A percentile compares a stretch with the other conserved stretches of the same genome.
phyloP scores from a whole-genome alignment of 768 basidiomycete genomes.

The Lactarius hengduanensis region DNA sequence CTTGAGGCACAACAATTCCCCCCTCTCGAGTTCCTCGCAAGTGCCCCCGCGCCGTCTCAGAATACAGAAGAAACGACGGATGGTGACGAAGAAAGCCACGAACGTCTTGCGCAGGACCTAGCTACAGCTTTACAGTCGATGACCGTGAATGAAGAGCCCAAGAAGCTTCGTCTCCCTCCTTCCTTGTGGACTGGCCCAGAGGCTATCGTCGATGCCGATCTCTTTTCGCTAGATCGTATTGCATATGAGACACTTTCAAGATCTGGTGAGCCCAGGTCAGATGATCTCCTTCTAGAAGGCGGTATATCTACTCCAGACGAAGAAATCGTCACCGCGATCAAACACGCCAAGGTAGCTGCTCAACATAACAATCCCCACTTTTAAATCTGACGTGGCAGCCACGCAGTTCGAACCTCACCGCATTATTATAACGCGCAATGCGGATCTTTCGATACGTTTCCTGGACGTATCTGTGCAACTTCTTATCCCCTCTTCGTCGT shows the following conservation, averaged over 20 bases:
- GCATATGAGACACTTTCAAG: conserved; percentile 44
- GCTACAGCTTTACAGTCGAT: conserved; percentile 43
- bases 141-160: conserved; percentile 41
- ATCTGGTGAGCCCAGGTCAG: conserved; percentile 26
- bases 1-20: conserved; percentile 72
- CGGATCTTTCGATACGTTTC: conserved; percentile 65
- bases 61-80: neutral
- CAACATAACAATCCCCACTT: neutral
- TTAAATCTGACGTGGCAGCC: neutral
- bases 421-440: conserved; percentile 61
- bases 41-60: neutral
- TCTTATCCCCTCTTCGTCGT: conserved; percentile 45
- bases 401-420: conserved; percentile 59
- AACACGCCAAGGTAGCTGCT: conserved; percentile 52
- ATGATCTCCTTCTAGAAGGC: conserved; percentile 41
- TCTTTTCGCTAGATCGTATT: conserved; percentile 50
- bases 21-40: conserved; percentile 44
- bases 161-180: conserved; percentile 38
- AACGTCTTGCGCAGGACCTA: conserved; percentile 40
- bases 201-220: conserved; percentile 43
- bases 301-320: conserved; percentile 57
- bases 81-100: conserved; percentile 15
- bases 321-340: conserved; percentile 47
- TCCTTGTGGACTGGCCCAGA: conserved; percentile 40
- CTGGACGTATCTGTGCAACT: conserved; percentile 74